Evolutionary conservation across 169 alveolate species (phyloP).

Genomic region (Besnoitia besnoiti): DNA sequence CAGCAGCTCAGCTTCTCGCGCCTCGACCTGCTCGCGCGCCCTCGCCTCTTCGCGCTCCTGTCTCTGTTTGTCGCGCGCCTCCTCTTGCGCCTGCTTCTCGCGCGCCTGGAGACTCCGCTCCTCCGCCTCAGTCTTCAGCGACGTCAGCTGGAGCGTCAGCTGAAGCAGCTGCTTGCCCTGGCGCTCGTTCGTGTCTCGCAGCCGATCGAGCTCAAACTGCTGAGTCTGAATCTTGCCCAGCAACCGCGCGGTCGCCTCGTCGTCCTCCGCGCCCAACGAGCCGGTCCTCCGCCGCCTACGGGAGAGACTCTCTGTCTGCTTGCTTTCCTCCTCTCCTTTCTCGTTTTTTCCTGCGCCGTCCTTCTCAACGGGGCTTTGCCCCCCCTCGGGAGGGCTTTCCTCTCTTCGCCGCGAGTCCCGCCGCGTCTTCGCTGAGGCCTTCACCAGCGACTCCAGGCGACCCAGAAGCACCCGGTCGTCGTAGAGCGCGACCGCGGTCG

Average conservation of each 20-base stretch:
- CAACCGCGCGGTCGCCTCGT: background rate
- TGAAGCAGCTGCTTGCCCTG: slow-evolving; percentile 25
- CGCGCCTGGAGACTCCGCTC: background rate
- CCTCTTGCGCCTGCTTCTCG: background rate
- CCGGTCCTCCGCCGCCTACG: background rate
- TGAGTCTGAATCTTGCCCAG: slow-evolving; percentile 6
- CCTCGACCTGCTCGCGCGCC: background rate
- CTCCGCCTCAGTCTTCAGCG: slow-evolving; percentile 17
- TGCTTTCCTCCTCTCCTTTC: background rate
- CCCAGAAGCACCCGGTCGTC: background rate
- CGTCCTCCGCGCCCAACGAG: background rate
- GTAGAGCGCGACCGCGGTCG: slow-evolving; percentile 6
- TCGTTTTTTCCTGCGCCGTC: background rate
- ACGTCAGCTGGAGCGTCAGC: slow-evolving; percentile 22
- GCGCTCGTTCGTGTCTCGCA: slow-evolving; percentile 3
- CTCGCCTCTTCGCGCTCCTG: background rate
- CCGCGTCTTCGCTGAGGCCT: background rate
- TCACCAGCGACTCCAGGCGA: background rate
- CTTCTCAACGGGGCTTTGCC: background rate
- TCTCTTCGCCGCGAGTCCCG: background rate
- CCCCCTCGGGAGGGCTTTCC: background rate
- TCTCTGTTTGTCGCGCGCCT: background rate
- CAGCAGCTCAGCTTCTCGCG: background rate
- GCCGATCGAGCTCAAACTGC: slow-evolving; percentile 17
- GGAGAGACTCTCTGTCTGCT: background rate